Evolutionary conservation across 495 filamentous ascomycete genomes (phyloP).

Genomic region (Trichodelitschia bisporula): DNA sequence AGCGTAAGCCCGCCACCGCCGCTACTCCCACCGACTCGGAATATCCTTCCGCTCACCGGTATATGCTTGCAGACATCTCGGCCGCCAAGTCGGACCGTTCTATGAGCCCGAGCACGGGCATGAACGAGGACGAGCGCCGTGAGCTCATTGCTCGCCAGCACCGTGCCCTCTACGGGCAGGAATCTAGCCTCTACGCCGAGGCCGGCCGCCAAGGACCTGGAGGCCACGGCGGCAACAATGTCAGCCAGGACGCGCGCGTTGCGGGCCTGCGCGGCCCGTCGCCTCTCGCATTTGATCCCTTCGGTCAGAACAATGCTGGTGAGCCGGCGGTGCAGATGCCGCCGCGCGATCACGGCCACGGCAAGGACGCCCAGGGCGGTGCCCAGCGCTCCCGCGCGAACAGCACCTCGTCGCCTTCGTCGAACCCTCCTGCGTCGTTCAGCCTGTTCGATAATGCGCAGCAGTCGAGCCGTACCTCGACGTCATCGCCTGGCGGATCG

Average conservation of each 20-base stretch:
- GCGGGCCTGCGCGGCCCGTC: constrained; percentile 28
- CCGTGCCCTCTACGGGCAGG: constrained; percentile 66
- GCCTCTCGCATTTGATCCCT: constrained; percentile 38
- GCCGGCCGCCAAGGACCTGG: constrained; percentile 34
- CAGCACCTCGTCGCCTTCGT: constrained; percentile 66
- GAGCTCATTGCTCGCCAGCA: constrained; percentile 91
- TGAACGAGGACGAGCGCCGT: constrained; percentile 90
- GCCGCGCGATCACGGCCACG: constrained; percentile 11
- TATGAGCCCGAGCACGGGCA: constrained; percentile 54
- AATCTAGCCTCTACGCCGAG: constrained; percentile 36
- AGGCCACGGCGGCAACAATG: too few relatives aligned
- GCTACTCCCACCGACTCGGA: constrained; percentile 5
- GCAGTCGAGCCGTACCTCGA: constrained; percentile 64
- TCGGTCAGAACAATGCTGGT: constrained; percentile 17
- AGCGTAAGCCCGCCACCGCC: constrained; percentile 62
- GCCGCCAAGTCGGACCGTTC: constrained; percentile 67
- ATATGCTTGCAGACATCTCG: constrained; percentile 41
- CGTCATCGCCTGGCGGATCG: constrained; percentile 74
- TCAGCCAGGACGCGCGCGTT: constrained; percentile 29
- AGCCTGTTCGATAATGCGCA: constrained; percentile 45
- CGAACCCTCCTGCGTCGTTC: constrained; percentile 36
- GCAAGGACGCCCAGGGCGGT: constrained; percentile 18
- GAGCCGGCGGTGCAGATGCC: constrained; percentile 21
- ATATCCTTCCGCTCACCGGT: constrained; percentile 35
- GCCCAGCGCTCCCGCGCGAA: constrained; percentile 56